Conservation (phyloP, 2,329 filamentous ascomycete genomes). For the Cercospora sp. region DNA sequence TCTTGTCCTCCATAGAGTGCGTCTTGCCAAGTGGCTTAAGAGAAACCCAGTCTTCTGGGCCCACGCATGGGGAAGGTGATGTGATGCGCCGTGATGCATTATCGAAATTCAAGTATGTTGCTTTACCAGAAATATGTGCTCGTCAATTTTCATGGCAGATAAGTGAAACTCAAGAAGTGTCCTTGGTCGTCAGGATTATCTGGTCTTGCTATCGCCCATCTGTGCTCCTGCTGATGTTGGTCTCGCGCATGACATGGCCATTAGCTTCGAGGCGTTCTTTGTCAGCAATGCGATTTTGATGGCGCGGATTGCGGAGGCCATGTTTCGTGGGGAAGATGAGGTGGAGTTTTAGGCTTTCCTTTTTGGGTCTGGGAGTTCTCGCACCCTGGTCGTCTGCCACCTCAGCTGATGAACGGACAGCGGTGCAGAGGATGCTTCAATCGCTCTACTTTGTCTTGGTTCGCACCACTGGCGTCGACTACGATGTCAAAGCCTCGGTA, state of each 20-base stretch:
- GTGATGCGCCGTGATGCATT: neutral
- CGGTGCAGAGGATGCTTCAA: neutral
- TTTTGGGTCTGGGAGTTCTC: neutral
- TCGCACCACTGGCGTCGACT: neutral
- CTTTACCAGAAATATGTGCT: neutral
- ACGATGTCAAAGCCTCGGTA: neutral
- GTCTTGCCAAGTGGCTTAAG: neutral
- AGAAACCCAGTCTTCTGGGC: neutral
- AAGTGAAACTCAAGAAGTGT: neutral
- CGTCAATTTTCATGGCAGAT: neutral
- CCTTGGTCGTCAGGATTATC: neutral
- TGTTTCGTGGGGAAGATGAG: neutral
- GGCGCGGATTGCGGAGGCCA: neutral
- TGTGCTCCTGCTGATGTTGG: neutral
- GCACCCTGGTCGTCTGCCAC: neutral
- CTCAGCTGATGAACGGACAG: neutral
- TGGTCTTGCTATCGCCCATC: neutral
- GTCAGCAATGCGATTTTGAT: neutral
- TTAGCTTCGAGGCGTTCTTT: neutral
- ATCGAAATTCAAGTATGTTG: neutral
- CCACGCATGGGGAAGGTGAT: neutral
- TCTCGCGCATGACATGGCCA: neutral
- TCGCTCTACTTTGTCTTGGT: neutral
- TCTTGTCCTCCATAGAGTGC: neutral
- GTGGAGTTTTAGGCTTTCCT: neutral